Base-by-base conservation (phyloP, 2,329 filamentous ascomycete species). In the Fusarium ambrosium region DNA sequence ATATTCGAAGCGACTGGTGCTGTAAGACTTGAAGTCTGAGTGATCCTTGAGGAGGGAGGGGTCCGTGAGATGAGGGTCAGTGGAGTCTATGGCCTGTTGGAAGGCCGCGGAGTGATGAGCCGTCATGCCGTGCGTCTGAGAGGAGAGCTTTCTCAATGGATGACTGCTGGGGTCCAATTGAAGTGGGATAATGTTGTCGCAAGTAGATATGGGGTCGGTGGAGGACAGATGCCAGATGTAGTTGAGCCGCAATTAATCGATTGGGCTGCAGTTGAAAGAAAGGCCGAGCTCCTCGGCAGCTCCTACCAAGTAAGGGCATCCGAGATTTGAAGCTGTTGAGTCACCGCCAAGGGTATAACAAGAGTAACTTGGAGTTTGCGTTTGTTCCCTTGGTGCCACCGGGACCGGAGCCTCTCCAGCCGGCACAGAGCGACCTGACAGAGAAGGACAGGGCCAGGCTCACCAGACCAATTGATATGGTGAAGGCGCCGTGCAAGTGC, bases 11-110 rank as follows among this genome's bases (percentile, higher is more conserved):
- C 83, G 84, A 18, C 87, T 87, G 4, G 95, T 95, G n/a, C 88
- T 91, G 82, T 95, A 97, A 6, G 91, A 88, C 79, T 89, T 89
- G 76, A 93, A 88, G 43, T 89, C 87, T 16, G 94, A 95, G 82
- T 96, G 89, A 77, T 95, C 93, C 81, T 89, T 92, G 70, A 98
- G 87, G 14, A 98, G 87, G n/a, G 91, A 88, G 34, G 95, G 95
- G 79, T 98, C 95, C 27, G 90, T 92, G 43, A 85, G 78, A 68
- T 86, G 84, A 77, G 90, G 80, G 76, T 85, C 82, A 53, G 79
- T 79, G 60, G 79, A 76, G 68, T 77, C 69, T 68, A 64, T 69
- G 58, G 77, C 75, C 76, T 68, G 74, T 34, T 76, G 68, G 53
- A 76, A 56, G 71, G 68, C 61, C 56, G 59, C 69, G 60, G 69